phyloP scores from a whole-genome alignment of 331 rosid genomes.

The Quercus phellos region DNA sequence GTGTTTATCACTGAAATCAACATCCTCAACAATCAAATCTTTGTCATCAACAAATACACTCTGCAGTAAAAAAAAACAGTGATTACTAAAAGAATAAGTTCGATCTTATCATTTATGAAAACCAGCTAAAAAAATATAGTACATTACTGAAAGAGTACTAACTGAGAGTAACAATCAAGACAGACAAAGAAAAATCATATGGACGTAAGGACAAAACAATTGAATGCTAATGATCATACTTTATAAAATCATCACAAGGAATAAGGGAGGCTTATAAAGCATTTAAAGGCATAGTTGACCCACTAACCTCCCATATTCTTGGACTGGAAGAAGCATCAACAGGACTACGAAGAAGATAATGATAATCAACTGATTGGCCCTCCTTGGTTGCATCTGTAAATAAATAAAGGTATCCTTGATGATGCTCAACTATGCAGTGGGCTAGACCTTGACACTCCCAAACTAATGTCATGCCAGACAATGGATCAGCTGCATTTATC shows the following conservation, averaged over 20 bases:
- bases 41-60: conserved; percentile 47
- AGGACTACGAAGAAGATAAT: conserved; percentile 69
- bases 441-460: conserved; percentile 79
- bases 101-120: neutral
- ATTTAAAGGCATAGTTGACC: neutral
- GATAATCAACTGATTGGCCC: conserved; percentile 54
- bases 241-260: neutral
- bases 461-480: conserved; percentile 67
- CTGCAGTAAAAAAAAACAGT: conserved; percentile 42
- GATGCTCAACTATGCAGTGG: conserved; percentile 86
- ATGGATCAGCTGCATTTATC: conserved; percentile 89
- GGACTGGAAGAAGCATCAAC: conserved; percentile 43
- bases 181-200: neutral
- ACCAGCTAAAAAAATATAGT: neutral
- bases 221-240: neutral
- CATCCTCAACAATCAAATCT: conserved; percentile 55
- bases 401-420: conserved; percentile 65
- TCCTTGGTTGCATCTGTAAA: conserved; percentile 81
- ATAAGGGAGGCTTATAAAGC: neutral
- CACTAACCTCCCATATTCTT: conserved; percentile 85
- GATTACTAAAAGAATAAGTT: neutral
- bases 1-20: conserved; percentile 72
- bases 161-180: neutral
- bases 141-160: neutral
- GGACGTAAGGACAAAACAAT: conserved; percentile 3